These are phyloP conservation scores for Boletus reticuloceps DNA, from an alignment of 768 basidiomycete species.

Conservation along the genomic window DNA sequence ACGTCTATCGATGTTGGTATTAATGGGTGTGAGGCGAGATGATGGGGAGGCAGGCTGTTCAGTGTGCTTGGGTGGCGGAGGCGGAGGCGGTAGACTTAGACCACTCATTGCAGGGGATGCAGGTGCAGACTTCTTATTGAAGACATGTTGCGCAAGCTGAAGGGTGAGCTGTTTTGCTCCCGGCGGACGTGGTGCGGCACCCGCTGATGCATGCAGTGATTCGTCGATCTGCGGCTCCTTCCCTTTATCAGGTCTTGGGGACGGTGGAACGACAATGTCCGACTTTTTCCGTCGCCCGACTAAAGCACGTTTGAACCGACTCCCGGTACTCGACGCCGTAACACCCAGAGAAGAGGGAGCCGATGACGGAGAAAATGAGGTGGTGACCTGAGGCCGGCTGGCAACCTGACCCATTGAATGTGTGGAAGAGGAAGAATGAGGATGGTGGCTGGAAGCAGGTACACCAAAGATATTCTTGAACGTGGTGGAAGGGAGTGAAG, in stretches of 20 bases:
- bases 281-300: slow-evolving; percentile 34
- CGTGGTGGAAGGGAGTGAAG: slow-evolving; percentile 35
- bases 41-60: slow-evolving; percentile 16
- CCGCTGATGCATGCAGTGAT: slow-evolving; percentile 3
- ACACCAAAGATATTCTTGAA: slow-evolving; percentile 31
- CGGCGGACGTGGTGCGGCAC: slow-evolving; percentile 21
- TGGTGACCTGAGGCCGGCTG: slow-evolving; percentile 30
- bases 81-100: slow-evolving; percentile 31
- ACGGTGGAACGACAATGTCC: slow-evolving; percentile 18
- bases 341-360: slow-evolving; percentile 22
- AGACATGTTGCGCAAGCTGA: slow-evolving; percentile 47
- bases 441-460: slow-evolving; percentile 24
- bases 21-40: slow-evolving; percentile 23
- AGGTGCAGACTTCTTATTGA: slow-evolving; percentile 37
- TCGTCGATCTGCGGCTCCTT: slow-evolving; percentile 22
- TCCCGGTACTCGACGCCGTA: slow-evolving; percentile 23
- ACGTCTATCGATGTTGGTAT: slow-evolving; percentile 36
- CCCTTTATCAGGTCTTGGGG: slow-evolving; percentile 20
- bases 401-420: slow-evolving; percentile 34
- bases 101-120: slow-evolving; percentile 33
- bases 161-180: slow-evolving; percentile 37
- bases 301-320: slow-evolving; percentile 31
- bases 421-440: slow-evolving; percentile 25
- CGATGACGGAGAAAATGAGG: slow-evolving; percentile 27
- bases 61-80: slow-evolving; percentile 39